phyloP scores from a whole-genome alignment of 768 basidiomycete species.

The Artomyces pyxidatus region DNA sequence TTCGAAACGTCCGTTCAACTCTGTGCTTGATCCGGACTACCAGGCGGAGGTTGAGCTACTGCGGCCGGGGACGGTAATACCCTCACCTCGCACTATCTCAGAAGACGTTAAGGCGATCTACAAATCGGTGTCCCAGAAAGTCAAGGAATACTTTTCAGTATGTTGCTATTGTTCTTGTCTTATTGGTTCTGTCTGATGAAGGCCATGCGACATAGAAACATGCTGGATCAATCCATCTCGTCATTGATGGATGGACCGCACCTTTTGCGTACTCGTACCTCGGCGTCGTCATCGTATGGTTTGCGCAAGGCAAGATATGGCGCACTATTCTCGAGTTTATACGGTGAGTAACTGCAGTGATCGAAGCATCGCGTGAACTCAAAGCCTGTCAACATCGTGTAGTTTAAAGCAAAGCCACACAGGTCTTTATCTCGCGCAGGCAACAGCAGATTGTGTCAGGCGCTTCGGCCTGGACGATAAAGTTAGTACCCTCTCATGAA shows the following conservation, averaged over 20 bases:
- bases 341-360: conserved; percentile 15
- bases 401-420: conserved; percentile 23
- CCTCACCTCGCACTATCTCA: conserved; percentile 19
- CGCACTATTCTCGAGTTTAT: conserved; percentile 27
- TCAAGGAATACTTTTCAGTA: background rate
- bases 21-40: conserved; percentile 20
- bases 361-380: too few species aligned
- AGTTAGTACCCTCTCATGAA: conserved; percentile 13
- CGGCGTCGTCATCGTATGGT: conserved; percentile 26
- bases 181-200: conserved; percentile 2
- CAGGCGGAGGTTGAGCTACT: conserved; percentile 22
- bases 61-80: conserved; percentile 21
- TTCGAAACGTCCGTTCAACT: conserved; percentile 19
- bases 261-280: conserved; percentile 24
- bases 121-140: background rate
- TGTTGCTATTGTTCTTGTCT: background rate
- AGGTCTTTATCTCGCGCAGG: conserved; percentile 23
- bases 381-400: background rate
- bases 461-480: conserved; percentile 21
- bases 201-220: conserved; percentile 1
- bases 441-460: conserved; percentile 20
- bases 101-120: conserved; percentile 14
- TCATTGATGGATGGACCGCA: conserved; percentile 29
- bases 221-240: conserved; percentile 21
- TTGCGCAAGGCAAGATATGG: conserved; percentile 21